Evolutionary conservation across 768 basidiomycete genomes (phyloP).

Genomic region (Pilatotrama ljubarskyi): DNA sequence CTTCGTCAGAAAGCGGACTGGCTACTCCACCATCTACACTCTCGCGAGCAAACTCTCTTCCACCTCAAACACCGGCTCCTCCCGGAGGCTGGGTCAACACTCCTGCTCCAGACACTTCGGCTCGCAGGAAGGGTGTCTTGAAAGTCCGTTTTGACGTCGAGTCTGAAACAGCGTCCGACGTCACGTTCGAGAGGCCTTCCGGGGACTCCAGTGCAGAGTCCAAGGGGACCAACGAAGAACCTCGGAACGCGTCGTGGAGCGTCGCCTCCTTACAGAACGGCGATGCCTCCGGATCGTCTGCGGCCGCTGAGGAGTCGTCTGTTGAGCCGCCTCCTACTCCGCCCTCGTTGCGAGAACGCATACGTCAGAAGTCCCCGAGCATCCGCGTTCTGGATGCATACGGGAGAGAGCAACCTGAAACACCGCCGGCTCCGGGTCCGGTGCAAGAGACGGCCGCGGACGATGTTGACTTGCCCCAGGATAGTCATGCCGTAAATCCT

Average conservation of each 20-base stretch:
- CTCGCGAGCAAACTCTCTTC: slow-evolving; percentile 47
- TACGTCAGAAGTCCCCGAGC: slow-evolving; percentile 46
- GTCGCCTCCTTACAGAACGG: neutral
- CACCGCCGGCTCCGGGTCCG: neutral
- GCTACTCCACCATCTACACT: slow-evolving; percentile 36
- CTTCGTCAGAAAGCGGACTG: slow-evolving; percentile 8
- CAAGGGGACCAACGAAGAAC: neutral
- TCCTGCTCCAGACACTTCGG: slow-evolving; percentile 28
- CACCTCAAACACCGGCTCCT: slow-evolving; percentile 60
- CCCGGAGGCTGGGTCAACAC: slow-evolving; percentile 61
- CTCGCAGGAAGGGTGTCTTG: slow-evolving; percentile 52
- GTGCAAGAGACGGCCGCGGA: neutral
- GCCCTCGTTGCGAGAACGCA: slow-evolving; percentile 32
- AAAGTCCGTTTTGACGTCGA: slow-evolving; percentile 73
- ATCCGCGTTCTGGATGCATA: slow-evolving; percentile 74
- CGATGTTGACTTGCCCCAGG: neutral
- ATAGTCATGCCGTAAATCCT: neutral
- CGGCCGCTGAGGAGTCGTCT: slow-evolving; percentile 1
- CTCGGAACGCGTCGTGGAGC: neutral
- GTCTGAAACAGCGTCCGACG: slow-evolving; percentile 34
- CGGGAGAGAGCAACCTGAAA: slow-evolving; percentile 45
- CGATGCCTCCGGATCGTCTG: slow-evolving; percentile 9
- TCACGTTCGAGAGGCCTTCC: slow-evolving; percentile 14
- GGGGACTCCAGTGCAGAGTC: slow-evolving; percentile 12
- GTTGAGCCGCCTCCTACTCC: slow-evolving; percentile 28